Conservation (phyloP, 495 filamentous ascomycete genomes). For the Lasiosphaeris hirsuta region DNA sequence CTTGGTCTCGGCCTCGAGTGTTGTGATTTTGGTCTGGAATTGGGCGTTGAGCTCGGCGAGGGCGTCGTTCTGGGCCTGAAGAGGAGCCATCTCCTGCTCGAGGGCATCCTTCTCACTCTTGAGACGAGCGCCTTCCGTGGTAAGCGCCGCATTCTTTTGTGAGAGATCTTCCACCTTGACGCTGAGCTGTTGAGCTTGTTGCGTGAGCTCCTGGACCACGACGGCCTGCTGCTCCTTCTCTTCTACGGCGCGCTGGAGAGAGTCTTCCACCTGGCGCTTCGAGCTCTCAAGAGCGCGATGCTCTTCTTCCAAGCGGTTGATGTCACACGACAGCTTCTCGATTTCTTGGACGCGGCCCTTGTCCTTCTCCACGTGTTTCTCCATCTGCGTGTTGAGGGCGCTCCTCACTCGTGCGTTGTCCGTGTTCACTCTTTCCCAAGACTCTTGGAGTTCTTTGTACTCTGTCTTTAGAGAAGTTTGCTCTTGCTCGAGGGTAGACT, state of each 20-base stretch:
- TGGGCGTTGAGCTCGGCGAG: neutral
- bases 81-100: neutral
- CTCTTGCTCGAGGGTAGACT: neutral
- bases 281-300: neutral
- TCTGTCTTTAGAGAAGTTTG: neutral
- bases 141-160: neutral
- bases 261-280: neutral
- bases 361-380: conserved; percentile 6
- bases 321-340: neutral
- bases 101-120: neutral
- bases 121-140: neutral
- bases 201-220: neutral
- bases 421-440: neutral
- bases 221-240: neutral
- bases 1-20: neutral
- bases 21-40: neutral
- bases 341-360: neutral
- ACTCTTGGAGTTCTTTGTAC: neutral
- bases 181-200: neutral
- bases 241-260: neutral
- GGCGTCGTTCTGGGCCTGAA: conserved; percentile 2
- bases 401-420: neutral
- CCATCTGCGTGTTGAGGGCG: neutral
- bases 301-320: neutral
- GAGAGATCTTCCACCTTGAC: neutral